These are phyloP conservation scores for Penicillium pancosmium DNA, from an alignment of 495 filamentous ascomycete species.

Conservation along the genomic window DNA sequence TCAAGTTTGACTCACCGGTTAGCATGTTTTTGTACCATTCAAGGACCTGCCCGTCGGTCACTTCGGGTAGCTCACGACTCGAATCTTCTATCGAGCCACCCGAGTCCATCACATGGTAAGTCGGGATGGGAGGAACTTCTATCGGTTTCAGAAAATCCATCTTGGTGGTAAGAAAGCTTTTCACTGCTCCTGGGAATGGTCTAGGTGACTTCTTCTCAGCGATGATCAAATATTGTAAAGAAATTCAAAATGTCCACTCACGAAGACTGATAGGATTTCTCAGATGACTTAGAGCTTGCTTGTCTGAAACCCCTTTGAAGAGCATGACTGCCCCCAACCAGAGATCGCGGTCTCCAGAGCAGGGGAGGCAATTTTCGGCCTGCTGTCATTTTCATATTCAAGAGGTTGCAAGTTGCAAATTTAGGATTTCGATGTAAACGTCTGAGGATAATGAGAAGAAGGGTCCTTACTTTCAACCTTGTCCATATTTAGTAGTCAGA, in stretches of 20 bases:
- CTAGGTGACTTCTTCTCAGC: background rate
- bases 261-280: background rate
- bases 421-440: too few relatives aligned
- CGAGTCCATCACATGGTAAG: constrained; percentile 80
- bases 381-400: too few relatives aligned
- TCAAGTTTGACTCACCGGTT: constrained; percentile 40
- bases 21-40: constrained; percentile 66
- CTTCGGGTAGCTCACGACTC: background rate
- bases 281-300: background rate
- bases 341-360: background rate
- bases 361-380: background rate
- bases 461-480: too few relatives aligned
- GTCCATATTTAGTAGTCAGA: too few relatives aligned
- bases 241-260: background rate
- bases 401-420: too few relatives aligned
- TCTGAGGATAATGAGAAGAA: too few relatives aligned
- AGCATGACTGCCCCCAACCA: background rate
- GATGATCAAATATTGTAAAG: background rate
- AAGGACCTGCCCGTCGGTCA: constrained; percentile 52
- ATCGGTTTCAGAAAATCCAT: constrained; percentile 71
- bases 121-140: constrained; percentile 65
- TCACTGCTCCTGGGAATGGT: constrained; percentile 81
- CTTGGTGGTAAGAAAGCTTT: constrained; percentile 78
- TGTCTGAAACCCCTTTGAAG: background rate
- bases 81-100: constrained; percentile 73